Percentiles rank a stretch among this genome's conserved stretches.
These are phyloP conservation scores for Bocquillonia castaneifolia DNA, from an alignment of 441 rosid species.

Conservation along the genomic window DNA sequence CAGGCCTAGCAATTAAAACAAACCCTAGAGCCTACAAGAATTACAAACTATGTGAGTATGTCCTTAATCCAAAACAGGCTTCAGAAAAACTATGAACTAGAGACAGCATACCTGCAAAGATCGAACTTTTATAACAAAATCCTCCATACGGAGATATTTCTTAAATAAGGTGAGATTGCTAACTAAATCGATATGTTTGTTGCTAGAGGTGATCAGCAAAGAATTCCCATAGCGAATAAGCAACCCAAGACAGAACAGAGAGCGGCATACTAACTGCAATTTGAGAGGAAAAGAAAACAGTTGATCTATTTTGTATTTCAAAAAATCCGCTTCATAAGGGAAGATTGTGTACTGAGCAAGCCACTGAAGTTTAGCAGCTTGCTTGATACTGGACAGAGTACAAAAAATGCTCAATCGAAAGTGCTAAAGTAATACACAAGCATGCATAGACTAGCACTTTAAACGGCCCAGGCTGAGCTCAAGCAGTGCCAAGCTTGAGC, in stretches of 20 bases:
- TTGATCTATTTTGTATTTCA: not conserved
- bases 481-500: too few relatives aligned
- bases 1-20: conserved; percentile 91
- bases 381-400: too few relatives aligned
- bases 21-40: conserved; percentile 86
- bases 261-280: conserved; percentile 80
- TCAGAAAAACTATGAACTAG: not conserved
- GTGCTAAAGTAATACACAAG: too few relatives aligned
- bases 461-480: too few relatives aligned
- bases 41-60: conserved; percentile 22
- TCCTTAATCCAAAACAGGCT: conserved; percentile 19
- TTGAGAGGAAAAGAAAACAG: conserved; percentile 3
- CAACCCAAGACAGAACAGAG: conserved; percentile 96
- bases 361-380: too few relatives aligned
- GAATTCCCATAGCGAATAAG: conserved; percentile 95
- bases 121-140: conserved; percentile 78
- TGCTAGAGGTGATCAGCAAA: conserved; percentile 47
- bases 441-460: too few relatives aligned
- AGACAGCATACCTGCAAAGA: conserved; percentile 78
- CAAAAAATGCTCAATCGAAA: too few relatives aligned
- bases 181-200: conserved; percentile 50
- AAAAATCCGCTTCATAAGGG: not conserved
- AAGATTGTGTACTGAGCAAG: too few relatives aligned
- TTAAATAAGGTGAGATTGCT: conserved; percentile 71
- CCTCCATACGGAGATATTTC: conserved; percentile 69